These are phyloP conservation scores for Xylaria scruposa DNA, from an alignment of 495 filamentous ascomycete genomes.

Conservation along the genomic window DNA sequence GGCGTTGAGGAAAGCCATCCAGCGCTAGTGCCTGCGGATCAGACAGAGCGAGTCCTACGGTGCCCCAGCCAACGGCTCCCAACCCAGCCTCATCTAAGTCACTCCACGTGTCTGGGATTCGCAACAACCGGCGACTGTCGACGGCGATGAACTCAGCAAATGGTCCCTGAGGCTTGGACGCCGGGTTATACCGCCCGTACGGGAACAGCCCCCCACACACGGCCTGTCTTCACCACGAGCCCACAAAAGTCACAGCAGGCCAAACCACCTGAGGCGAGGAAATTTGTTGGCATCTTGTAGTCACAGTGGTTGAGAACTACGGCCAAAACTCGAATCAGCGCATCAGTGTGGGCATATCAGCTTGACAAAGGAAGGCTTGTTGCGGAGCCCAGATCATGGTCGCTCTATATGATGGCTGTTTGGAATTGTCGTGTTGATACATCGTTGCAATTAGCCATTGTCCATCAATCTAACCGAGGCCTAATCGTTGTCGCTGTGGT, in stretches of 20 bases:
- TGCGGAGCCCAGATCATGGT: background rate
- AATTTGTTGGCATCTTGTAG: slow-evolving; percentile 51
- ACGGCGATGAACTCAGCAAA: slow-evolving; percentile 16
- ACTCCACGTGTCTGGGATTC: slow-evolving; percentile 22
- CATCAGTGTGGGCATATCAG: slow-evolving; percentile 35
- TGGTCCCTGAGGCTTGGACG: background rate
- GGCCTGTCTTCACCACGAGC: slow-evolving; percentile 44
- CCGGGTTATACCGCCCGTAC: slow-evolving; percentile 1
- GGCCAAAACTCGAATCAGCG: slow-evolving; percentile 52
- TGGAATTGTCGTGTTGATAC: background rate
- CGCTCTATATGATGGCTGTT: background rate
- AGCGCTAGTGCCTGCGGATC: slow-evolving; percentile 23
- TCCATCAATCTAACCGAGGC: background rate
- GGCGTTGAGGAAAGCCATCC: slow-evolving; percentile 19
- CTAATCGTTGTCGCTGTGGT: background rate
- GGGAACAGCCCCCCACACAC: slow-evolving; percentile 26
- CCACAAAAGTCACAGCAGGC: slow-evolving; percentile 57
- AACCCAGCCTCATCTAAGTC: slow-evolving; percentile 26
- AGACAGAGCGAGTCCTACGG: slow-evolving; percentile 22
- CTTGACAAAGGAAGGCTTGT: background rate
- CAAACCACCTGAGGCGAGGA: slow-evolving; percentile 44
- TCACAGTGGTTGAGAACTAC: slow-evolving; percentile 59
- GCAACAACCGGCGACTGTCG: slow-evolving; percentile 18
- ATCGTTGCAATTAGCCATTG: background rate
- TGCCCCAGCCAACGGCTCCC: slow-evolving; percentile 26